Percentiles rank a stretch among this genome's conserved stretches.
These are phyloP conservation scores for Coffea eugenioides DNA, from an alignment of 257 asterid genomes.

Conservation along the genomic window DNA sequence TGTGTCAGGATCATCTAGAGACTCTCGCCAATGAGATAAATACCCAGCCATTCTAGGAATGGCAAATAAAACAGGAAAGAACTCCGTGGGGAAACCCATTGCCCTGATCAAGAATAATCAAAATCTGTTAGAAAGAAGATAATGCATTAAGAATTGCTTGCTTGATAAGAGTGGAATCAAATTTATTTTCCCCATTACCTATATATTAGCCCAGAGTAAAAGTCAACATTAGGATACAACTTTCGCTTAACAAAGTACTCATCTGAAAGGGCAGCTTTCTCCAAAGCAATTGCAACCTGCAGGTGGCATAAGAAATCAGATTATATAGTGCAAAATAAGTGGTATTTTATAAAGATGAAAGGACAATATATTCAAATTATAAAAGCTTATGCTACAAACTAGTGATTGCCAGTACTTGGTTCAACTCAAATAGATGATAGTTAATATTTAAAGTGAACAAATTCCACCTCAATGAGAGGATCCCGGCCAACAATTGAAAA, in stretches of 20 bases:
- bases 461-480: constrained; percentile 90
- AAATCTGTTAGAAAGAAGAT: neutral
- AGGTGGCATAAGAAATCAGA: neutral
- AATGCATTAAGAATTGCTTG: neutral
- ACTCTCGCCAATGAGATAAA: constrained; percentile 96
- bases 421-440: neutral
- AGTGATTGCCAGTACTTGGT: neutral
- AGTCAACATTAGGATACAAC: constrained; percentile 95
- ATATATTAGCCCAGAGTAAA: constrained; percentile 94
- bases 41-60: constrained; percentile 99
- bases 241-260: constrained; percentile 95
- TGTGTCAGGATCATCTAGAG: constrained; percentile 93
- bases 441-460: neutral
- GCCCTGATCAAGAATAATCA: constrained; percentile 51
- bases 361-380: neutral
- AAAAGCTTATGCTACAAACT: neutral
- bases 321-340: neutral
- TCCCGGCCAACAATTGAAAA: constrained; percentile 97
- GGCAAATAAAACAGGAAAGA: constrained; percentile 93
- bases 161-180: neutral
- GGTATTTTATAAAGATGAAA: neutral
- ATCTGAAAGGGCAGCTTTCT: constrained; percentile 92
- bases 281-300: constrained; percentile 97
- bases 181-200: constrained; percentile 39
- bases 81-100: constrained; percentile 97